A percentile compares a stretch with the other conserved stretches of the same genome.
phyloP scores from a whole-genome alignment of 2,329 filamentous ascomycete genomes.

The Hymenoscyphus fraxineus region DNA sequence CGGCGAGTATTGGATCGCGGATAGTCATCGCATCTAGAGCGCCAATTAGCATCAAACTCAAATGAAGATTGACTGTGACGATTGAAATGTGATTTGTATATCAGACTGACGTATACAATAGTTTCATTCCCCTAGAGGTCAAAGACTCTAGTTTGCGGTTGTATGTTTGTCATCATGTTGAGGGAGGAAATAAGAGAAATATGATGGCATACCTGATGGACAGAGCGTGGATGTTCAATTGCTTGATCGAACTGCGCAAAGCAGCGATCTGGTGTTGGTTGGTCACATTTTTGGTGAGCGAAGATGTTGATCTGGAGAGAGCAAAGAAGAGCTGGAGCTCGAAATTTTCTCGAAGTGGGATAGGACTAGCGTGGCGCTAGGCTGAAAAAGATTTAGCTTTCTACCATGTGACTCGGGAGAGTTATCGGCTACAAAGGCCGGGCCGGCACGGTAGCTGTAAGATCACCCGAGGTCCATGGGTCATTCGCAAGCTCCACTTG shows the following conservation, averaged over 20 bases:
- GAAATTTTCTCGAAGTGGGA: constrained; percentile 44
- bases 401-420: not conserved
- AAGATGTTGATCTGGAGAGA: constrained; percentile 9
- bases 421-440: not conserved
- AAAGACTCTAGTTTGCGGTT: constrained; percentile 99
- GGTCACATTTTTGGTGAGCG: constrained; percentile 22
- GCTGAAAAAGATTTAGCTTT: not conserved
- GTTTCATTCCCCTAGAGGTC: constrained; percentile 82
- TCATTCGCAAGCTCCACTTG: not conserved
- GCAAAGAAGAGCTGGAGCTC: constrained; percentile 19
- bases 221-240: not conserved
- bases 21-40: not conserved
- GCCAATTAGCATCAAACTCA: not conserved
- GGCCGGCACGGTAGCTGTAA: not conserved
- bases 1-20: not conserved
- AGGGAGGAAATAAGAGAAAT: constrained; percentile 24
- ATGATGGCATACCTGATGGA: constrained; percentile 23
- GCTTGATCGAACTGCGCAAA: constrained; percentile 13
- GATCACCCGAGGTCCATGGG: not conserved
- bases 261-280: constrained; percentile 17
- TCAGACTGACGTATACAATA: constrained; percentile 93
- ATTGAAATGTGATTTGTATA: constrained; percentile 26
- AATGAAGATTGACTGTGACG: not conserved
- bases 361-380: constrained; percentile 8
- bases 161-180: constrained; percentile 73